A percentile compares a stretch with the other conserved stretches of the same genome.
These are phyloP conservation scores for Alternaria ethzedia DNA, from an alignment of 2,329 filamentous ascomycete genomes.

Conservation along the genomic window DNA sequence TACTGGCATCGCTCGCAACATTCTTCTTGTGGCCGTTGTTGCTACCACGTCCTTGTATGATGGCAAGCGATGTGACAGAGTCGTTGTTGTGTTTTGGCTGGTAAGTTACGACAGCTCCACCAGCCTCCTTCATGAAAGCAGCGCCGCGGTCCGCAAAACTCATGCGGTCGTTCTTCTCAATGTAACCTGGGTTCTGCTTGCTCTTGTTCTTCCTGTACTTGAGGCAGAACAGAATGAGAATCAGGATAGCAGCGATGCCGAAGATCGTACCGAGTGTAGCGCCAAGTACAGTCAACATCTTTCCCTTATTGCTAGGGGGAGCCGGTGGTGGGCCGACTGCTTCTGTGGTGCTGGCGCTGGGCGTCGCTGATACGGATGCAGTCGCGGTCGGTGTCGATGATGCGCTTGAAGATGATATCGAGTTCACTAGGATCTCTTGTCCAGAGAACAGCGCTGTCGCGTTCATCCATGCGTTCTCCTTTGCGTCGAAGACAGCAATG, in stretches of 20 bases:
- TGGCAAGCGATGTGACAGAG: conserved; percentile 54
- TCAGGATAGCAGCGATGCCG: conserved; percentile 73
- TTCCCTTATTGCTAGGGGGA: conserved; percentile 51
- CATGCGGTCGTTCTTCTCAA: conserved; percentile 51
- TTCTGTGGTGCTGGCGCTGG: conserved; percentile 38
- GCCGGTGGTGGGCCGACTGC: conserved; percentile 39
- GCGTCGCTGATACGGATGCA: conserved; percentile 28
- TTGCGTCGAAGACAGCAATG: conserved; percentile 78
- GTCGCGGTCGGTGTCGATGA: conserved; percentile 35
- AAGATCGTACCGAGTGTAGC: conserved; percentile 83
- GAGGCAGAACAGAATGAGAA: conserved; percentile 73
- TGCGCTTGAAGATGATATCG: conserved; percentile 41
- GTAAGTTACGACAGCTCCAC: conserved; percentile 48
- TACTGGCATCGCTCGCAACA: conserved; percentile 65
- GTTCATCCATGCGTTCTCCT: conserved; percentile 79
- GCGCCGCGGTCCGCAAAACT: conserved; percentile 60
- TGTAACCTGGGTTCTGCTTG: conserved; percentile 60
- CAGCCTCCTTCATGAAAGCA: conserved; percentile 60
- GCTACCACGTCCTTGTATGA: conserved; percentile 63
- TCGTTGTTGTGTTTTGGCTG: conserved; percentile 42
- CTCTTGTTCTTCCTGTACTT: conserved; percentile 66
- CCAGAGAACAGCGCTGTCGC: conserved; percentile 67
- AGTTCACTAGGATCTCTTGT: conserved; percentile 43
- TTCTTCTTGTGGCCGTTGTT: conserved; percentile 54
- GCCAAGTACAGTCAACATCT: conserved; percentile 71